These are phyloP conservation scores for Lepiota venenata DNA, from an alignment of 768 basidiomycete genomes.

Conservation along the genomic window DNA sequence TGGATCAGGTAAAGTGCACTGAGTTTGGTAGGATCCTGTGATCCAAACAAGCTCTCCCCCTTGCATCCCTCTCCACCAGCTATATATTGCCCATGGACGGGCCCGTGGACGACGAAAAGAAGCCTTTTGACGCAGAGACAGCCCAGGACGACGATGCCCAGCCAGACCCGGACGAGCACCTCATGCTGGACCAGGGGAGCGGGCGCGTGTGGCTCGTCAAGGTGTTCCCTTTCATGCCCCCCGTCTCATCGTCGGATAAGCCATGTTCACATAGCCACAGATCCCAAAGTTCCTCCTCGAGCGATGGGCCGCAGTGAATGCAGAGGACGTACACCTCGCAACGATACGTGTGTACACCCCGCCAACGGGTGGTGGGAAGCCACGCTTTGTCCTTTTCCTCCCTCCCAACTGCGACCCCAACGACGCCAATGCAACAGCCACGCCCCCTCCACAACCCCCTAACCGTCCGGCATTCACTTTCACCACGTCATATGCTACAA, in stretches of 20 bases:
- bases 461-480: constrained; percentile 37
- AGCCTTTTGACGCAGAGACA: constrained; percentile 59
- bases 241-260: background rate
- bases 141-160: constrained; percentile 57
- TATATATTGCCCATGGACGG: constrained; percentile 17
- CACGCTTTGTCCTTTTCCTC: constrained; percentile 64
- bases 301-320: constrained; percentile 74
- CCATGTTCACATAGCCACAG: constrained; percentile 30
- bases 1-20: too few species aligned
- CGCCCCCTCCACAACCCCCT: constrained; percentile 20
- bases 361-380: constrained; percentile 42
- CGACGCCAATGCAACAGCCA: constrained; percentile 14
- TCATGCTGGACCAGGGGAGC: constrained; percentile 74
- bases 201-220: constrained; percentile 86
- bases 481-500: constrained; percentile 26
- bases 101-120: constrained; percentile 61
- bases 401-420: constrained; percentile 53
- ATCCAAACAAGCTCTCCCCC: too few species aligned
- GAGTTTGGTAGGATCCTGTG: too few species aligned
- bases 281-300: constrained; percentile 86
- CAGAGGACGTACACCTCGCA: constrained; percentile 78
- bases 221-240: constrained; percentile 39
- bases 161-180: constrained; percentile 78
- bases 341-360: constrained; percentile 76
- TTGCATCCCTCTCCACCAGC: background rate